These are phyloP conservation scores for Curvularia verruculosa DNA, from an alignment of 2,329 filamentous ascomycete species.

Conservation along the genomic window DNA sequence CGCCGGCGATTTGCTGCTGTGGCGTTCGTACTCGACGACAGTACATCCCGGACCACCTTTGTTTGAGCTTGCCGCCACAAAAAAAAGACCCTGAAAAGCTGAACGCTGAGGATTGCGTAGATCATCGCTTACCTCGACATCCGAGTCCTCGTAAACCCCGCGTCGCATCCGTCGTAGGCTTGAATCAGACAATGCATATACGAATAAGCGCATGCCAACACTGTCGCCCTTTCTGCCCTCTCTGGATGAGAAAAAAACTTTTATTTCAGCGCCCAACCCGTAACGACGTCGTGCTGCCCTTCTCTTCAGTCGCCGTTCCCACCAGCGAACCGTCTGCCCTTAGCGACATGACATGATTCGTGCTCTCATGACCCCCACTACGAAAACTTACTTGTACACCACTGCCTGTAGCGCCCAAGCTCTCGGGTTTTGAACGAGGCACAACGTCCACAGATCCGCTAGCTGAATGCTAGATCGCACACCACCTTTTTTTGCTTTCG, in stretches of 20 bases:
- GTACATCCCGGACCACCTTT: constrained; percentile 29
- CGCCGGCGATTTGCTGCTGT: constrained; percentile 10
- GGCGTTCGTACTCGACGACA: constrained; percentile 23
- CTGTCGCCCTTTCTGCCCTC: not conserved
- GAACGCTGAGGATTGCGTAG: constrained; percentile 18
- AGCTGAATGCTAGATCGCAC: constrained; percentile 16
- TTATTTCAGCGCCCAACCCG: not conserved
- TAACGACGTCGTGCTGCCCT: not conserved
- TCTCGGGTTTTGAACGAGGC: constrained; percentile 6
- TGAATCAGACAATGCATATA: not conserved
- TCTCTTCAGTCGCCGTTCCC: not conserved
- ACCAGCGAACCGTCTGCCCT: not conserved
- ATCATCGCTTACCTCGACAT: constrained; percentile 20
- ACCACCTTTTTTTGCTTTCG: constrained; percentile 7
- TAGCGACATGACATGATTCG: constrained; percentile 7
- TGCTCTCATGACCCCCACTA: constrained; percentile 4
- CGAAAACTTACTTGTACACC: constrained; percentile 4
- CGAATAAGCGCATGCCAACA: not conserved
- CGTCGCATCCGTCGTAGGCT: not conserved
- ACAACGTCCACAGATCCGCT: constrained; percentile 18
- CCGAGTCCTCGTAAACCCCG: constrained; percentile 9
- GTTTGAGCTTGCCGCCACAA: constrained; percentile 17
- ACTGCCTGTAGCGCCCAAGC: constrained; percentile 10
- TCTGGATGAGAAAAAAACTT: too few relatives aligned
- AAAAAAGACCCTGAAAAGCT: constrained; percentile 28